Conservation (phyloP, 2,329 filamentous ascomycete species). For the Ceratocystis diversiconidia region DNA sequence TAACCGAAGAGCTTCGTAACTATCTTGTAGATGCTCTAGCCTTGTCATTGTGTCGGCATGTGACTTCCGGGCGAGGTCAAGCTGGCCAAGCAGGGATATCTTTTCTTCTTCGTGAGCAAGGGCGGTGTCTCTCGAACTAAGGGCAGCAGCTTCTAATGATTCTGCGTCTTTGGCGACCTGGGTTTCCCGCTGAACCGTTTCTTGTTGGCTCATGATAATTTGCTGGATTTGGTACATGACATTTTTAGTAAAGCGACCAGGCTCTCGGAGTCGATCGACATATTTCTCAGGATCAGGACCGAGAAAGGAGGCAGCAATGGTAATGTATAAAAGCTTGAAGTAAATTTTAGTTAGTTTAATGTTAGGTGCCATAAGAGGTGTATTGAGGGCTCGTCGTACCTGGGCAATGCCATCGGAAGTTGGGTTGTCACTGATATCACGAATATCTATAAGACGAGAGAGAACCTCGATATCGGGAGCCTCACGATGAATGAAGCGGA, state of each 20-base stretch:
- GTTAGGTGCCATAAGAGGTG: neutral
- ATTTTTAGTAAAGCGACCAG: slow-evolving; percentile 27
- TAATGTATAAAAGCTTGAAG: slow-evolving; percentile 42
- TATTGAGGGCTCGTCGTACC: slow-evolving; percentile 25
- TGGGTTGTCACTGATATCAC: slow-evolving; percentile 42
- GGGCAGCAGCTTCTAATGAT: slow-evolving; percentile 25
- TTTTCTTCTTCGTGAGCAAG: slow-evolving; percentile 44
- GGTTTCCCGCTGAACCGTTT: slow-evolving; percentile 21
- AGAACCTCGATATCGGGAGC: slow-evolving; percentile 38
- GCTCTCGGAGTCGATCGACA: slow-evolving; percentile 32
- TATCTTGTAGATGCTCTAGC: slow-evolving; percentile 45
- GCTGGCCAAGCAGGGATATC: slow-evolving; percentile 35
- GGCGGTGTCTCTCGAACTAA: slow-evolving; percentile 37
- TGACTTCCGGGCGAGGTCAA: slow-evolving; percentile 40
- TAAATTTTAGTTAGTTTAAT: slow-evolving; percentile 7
- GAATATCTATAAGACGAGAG: slow-evolving; percentile 40
- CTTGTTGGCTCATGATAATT: slow-evolving; percentile 32
- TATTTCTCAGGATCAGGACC: slow-evolving; percentile 43
- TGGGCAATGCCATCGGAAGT: slow-evolving; percentile 40
- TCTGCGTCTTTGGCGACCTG: slow-evolving; percentile 21
- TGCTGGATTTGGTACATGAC: slow-evolving; percentile 34
- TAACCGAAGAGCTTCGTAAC: slow-evolving; percentile 50
- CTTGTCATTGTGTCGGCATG: slow-evolving; percentile 45
- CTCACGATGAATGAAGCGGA: slow-evolving; percentile 40
- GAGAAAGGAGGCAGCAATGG: slow-evolving; percentile 46